phyloP scores from a whole-genome alignment of 345 rosid species.

The Melaleuca quinquenervia region DNA sequence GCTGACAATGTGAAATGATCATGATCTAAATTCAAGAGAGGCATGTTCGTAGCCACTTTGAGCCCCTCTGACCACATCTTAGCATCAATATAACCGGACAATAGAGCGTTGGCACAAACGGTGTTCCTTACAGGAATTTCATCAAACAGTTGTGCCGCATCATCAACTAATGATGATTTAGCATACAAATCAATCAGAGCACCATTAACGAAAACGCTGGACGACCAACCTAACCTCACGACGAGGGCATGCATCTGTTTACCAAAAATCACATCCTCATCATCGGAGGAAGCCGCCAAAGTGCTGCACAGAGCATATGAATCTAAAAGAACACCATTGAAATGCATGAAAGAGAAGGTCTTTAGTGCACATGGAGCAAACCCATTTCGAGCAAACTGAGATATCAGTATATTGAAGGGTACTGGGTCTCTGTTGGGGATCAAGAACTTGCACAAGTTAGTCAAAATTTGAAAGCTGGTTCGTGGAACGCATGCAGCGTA shows the following conservation, averaged over 20 bases:
- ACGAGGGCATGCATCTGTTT: constrained; percentile 28
- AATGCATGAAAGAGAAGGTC: constrained; percentile 36
- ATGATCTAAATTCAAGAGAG: constrained; percentile 17
- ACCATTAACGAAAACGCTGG: constrained; percentile 42
- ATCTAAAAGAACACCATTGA: constrained; percentile 23
- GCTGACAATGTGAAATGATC: constrained; percentile 40
- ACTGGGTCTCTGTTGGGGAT: constrained; percentile 18
- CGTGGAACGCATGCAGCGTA: constrained; percentile 10
- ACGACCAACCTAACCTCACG: constrained; percentile 25
- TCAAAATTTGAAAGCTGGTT: constrained; percentile 10
- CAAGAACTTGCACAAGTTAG: constrained; percentile 17
- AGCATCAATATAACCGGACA: constrained; percentile 29
- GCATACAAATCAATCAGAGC: constrained; percentile 38
- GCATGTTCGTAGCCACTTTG: constrained; percentile 30
- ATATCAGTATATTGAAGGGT: constrained; percentile 29
- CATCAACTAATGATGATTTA: constrained; percentile 8
- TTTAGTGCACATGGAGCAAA: constrained; percentile 17
- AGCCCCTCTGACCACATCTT: constrained; percentile 28
- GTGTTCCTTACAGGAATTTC: constrained; percentile 43
- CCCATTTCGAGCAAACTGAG: constrained; percentile 29
- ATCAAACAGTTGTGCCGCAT: constrained; percentile 34
- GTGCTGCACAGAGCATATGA: constrained; percentile 34
- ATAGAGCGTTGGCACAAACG: constrained; percentile 47
- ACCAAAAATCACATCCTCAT: constrained; percentile 21
- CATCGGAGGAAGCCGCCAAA: constrained; percentile 22